A percentile compares a stretch with the other conserved stretches of the same genome.
phyloP scores from a whole-genome alignment of 768 basidiomycete genomes.

The Neoboletus subvelutipes region DNA sequence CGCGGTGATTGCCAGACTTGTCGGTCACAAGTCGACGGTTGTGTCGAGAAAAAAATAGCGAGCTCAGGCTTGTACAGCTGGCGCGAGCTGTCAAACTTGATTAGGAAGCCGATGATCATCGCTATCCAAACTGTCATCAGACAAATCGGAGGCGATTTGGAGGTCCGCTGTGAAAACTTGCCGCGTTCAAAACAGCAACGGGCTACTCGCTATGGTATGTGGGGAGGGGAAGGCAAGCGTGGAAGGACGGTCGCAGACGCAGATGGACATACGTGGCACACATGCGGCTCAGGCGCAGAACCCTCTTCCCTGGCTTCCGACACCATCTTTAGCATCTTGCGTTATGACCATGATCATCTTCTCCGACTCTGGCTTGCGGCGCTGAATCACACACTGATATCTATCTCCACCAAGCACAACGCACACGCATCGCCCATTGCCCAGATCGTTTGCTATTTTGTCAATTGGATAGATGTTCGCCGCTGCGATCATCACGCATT shows the following conservation, averaged over 20 bases:
- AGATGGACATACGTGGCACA: not conserved
- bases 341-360: not conserved
- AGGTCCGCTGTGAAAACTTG: constrained; percentile 14
- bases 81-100: not conserved
- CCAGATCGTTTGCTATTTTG: not conserved
- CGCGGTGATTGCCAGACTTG: not conserved
- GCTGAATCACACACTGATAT: not conserved
- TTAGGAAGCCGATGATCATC: constrained; percentile 6
- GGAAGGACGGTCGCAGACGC: not conserved
- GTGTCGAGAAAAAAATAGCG: not conserved
- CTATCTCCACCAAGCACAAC: constrained; percentile 4
- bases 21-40: constrained; percentile 5
- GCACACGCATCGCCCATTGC: not conserved
- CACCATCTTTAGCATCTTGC: not conserved
- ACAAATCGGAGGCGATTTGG: constrained; percentile 19
- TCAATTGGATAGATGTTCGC: not conserved
- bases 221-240: not conserved
- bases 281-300: not conserved
- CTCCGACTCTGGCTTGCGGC: not conserved
- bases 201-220: not conserved
- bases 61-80: not conserved
- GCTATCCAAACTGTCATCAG: constrained; percentile 14
- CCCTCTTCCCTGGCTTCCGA: constrained; percentile 5
- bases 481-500: constrained; percentile 11
- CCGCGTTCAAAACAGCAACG: constrained; percentile 3